phyloP scores from a whole-genome alignment of 2,329 filamentous ascomycete genomes.

The Scolecobasidium constrictum region DNA sequence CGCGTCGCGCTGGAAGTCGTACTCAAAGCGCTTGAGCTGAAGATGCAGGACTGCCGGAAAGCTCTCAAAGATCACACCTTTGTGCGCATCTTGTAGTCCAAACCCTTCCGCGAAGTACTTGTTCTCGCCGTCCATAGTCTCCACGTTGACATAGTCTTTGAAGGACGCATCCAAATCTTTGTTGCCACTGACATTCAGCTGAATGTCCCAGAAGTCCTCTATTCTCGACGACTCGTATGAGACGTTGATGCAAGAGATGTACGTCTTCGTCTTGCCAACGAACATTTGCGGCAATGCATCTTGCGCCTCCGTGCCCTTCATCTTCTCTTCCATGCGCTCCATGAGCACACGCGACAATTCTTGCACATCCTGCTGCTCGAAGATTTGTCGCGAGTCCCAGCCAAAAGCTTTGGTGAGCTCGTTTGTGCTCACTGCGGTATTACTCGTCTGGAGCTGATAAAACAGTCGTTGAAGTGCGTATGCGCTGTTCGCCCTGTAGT shows the following conservation, averaged over 20 bases:
- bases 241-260: conserved; percentile 97
- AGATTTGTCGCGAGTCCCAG: conserved; percentile 96
- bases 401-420: conserved; percentile 95
- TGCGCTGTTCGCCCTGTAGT: conserved; percentile 69
- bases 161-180: conserved; percentile 90
- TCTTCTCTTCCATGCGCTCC: conserved; percentile 92
- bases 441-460: conserved; percentile 84
- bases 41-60: conserved; percentile 92
- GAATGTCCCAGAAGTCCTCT: conserved; percentile 98
- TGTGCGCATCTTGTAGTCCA: conserved; percentile 91
- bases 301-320: conserved; percentile 92
- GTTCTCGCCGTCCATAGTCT: conserved; percentile 95
- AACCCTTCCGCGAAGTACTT: conserved; percentile 91
- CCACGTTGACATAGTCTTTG: conserved; percentile 89
- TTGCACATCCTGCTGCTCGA: conserved; percentile 97
- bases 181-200: conserved; percentile 92
- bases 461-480: conserved; percentile 91
- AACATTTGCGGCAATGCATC: conserved; percentile 85
- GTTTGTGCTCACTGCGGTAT: conserved; percentile 72
- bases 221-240: conserved; percentile 91
- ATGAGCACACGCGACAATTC: conserved; percentile 93
- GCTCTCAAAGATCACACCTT: conserved; percentile 92
- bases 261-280: conserved; percentile 96
- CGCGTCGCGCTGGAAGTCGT: conserved; percentile 88
- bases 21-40: conserved; percentile 95